Evolutionary conservation across 352 stramenopile species (phyloP).

Genomic region (Phytophthora uliginosa): DNA sequence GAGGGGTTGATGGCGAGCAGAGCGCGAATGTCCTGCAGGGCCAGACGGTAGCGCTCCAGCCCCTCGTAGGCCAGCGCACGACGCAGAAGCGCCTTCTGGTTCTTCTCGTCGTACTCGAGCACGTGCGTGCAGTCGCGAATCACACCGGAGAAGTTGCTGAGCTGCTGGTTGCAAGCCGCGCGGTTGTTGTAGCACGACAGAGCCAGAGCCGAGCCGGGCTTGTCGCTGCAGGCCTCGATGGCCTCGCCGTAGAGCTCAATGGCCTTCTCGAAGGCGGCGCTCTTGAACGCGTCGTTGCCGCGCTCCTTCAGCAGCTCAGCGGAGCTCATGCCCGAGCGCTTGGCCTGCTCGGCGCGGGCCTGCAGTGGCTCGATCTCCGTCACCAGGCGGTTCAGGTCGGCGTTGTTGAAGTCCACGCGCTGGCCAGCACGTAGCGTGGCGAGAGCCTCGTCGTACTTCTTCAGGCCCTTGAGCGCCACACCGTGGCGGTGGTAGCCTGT

Average conservation of each 20-base stretch:
- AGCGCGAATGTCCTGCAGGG: constrained; percentile 88
- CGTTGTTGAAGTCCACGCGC: constrained; percentile 88
- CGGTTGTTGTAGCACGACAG: constrained; percentile 97
- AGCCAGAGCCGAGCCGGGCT: constrained; percentile 81
- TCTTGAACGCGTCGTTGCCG: constrained; percentile 96
- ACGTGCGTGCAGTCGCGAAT: constrained; percentile 97
- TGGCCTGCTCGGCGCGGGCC: constrained; percentile 66
- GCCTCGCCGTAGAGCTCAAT: constrained; percentile 95
- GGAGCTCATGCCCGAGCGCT: constrained; percentile 76
- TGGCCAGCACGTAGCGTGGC: constrained; percentile 79
- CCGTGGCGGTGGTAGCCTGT: constrained; percentile 95
- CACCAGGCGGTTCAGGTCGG: constrained; percentile 85
- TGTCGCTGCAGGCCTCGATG: constrained; percentile 82
- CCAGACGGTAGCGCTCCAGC: constrained; percentile 94
- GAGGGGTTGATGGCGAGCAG: constrained; percentile 90
- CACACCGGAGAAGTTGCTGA: constrained; percentile 97
- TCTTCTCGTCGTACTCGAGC: constrained; percentile 94
- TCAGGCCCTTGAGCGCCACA: constrained; percentile 91
- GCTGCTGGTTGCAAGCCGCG: constrained; percentile 97
- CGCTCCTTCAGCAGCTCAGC: constrained; percentile 95
- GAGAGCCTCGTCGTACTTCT: constrained; percentile 85
- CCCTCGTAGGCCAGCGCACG: constrained; percentile 96
- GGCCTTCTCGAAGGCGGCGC: constrained; percentile 89
- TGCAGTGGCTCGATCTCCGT: constrained; percentile 86
- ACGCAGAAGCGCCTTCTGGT: constrained; percentile 96